Evolutionary conservation across 768 basidiomycete species (phyloP), one percentile per base, ranked within the genome.

Genomic region (Lyophyllum semitale): DNA sequence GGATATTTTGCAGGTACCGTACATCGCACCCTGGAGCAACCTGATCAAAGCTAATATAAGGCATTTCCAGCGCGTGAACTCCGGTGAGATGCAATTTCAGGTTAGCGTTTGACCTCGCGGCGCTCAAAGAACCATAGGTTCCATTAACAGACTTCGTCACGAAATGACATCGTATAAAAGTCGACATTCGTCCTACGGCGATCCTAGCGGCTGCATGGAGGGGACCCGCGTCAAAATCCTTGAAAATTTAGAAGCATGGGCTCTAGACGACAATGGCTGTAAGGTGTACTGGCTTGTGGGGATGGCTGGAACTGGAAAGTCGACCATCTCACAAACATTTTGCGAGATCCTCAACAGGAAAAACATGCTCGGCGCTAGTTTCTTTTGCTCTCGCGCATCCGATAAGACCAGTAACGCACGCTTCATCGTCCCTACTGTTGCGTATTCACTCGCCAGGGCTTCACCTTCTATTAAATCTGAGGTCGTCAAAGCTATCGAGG

Each of bases 191-290:
- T 42, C 41, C 4, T 42, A 42, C 23, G 41, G 41, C 23, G 41
- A 42, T 20, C 41, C 41, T 18, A 42, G 41, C 9, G 23, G 57
- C 18, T 63, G 60, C 41, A 45, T 58, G 35, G 35, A 40, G 4
- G 55, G 48, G 20, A 61, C 60, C 8, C 59, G 63, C 4, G 57
- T 42, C 23, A 26, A 51, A 4, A 25, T 64, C 20, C 56, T 63
- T 20, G 54, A 22, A 25, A 45, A 54, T 47, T 35, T 63, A 9
- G 45, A 51, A 32, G 26, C 27, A 6, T 68, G 59, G 33, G 77
- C 73, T 13, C 75, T 74, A 20, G 69, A 74, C 3, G 71, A 66
- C 1, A 68, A 72, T 0, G 63, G 62, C 9, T 35, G 26, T 63
- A 71, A 27, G 4, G 59, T 67, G 13, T 60, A 59, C 33, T 35